Evolutionary conservation across 1,284 basidiomycete genomes (phyloP).

Genomic region (Irpex sp.): DNA sequence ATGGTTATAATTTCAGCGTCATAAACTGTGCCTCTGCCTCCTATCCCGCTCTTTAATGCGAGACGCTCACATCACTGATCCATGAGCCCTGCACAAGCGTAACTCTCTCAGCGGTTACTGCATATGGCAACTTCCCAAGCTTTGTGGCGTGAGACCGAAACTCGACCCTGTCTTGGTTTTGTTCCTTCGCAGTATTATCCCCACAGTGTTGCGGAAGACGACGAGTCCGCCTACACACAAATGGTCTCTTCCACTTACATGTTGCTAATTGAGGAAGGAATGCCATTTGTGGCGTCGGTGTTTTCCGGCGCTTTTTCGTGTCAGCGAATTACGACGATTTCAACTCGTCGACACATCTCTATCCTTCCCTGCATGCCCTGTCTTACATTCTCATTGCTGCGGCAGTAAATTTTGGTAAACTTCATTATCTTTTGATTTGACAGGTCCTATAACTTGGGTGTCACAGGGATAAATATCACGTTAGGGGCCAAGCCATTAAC

Average conservation of each 20-base stretch:
- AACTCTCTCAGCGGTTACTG: neutral
- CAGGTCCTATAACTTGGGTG: no score
- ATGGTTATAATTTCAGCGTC: neutral
- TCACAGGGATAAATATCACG: no score
- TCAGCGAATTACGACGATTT: neutral
- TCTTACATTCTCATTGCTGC: no score
- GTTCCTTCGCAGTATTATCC: no score
- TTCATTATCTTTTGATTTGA: no score
- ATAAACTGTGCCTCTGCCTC: neutral
- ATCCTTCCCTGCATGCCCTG: neutral
- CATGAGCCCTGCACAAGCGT: no score
- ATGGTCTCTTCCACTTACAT: no score
- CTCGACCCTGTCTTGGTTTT: neutral
- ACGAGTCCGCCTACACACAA: no score
- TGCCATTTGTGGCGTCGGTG: neutral
- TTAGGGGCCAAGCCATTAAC: no score
- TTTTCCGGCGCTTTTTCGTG: neutral
- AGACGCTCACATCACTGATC: no score
- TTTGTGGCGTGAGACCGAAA: neutral
- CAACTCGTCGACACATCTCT: neutral
- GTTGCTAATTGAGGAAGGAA: neutral
- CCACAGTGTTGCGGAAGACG: no score
- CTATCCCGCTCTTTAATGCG: neutral
- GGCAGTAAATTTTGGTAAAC: no score
- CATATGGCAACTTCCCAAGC: neutral